A percentile compares a stretch with the other conserved stretches of the same genome.
These are phyloP conservation scores for Gelatoporia subvermispora DNA, from an alignment of 768 basidiomycete species.

Conservation along the genomic window DNA sequence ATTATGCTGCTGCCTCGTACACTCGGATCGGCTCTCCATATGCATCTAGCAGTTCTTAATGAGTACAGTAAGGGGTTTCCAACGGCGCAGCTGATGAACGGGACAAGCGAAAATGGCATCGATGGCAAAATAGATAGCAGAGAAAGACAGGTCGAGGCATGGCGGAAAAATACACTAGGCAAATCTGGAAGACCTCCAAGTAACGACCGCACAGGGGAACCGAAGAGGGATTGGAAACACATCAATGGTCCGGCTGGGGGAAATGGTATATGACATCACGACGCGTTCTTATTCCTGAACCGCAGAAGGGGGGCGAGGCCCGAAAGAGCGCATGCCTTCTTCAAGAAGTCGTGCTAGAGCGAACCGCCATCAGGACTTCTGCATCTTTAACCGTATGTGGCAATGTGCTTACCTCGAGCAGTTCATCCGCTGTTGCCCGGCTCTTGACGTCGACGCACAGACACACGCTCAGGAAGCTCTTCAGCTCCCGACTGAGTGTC, in stretches of 20 bases:
- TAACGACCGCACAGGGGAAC: too few species aligned
- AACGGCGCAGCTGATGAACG: slow-evolving; percentile 4
- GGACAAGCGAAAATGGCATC: slow-evolving; percentile 5
- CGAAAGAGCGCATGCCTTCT: slow-evolving; percentile 77
- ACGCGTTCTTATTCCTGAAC: slow-evolving; percentile 63
- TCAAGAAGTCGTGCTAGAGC: slow-evolving; percentile 86
- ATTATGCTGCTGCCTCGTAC: too few species aligned
- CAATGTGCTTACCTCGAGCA: slow-evolving; percentile 60
- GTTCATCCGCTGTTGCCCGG: slow-evolving; percentile 83
- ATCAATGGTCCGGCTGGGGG: neutral
- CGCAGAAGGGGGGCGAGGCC: slow-evolving; percentile 84
- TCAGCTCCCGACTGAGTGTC: slow-evolving; percentile 84
- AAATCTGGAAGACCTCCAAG: too few species aligned
- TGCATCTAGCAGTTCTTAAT: slow-evolving; percentile 19
- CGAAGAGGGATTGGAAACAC: slow-evolving; percentile 1
- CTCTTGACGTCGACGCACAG: slow-evolving; percentile 94
- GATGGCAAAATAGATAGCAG: slow-evolving; percentile 10
- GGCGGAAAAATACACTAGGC: slow-evolving; percentile 2
- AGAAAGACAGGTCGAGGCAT: slow-evolving; percentile 4
- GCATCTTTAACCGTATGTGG: slow-evolving; percentile 8
- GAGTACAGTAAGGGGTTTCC: slow-evolving; percentile 23
- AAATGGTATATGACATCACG: slow-evolving; percentile 16
- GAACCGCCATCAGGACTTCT: slow-evolving; percentile 6
- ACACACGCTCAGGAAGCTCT: slow-evolving; percentile 96
- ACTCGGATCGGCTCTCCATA: slow-evolving; percentile 8